Evolutionary conservation across 805 yeast species (phyloP).

Genomic region (Candida silvicultrix): DNA sequence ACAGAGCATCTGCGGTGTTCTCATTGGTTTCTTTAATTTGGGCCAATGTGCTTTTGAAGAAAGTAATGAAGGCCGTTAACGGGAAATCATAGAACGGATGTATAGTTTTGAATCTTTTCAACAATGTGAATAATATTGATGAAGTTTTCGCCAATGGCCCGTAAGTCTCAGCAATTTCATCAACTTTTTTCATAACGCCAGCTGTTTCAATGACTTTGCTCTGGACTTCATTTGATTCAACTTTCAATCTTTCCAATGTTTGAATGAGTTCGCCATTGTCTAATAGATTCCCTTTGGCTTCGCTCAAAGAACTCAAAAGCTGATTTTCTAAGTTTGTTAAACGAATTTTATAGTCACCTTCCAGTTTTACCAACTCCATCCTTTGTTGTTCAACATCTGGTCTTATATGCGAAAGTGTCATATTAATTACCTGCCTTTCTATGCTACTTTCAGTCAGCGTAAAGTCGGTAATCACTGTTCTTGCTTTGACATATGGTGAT

Average conservation of each 20-base stretch:
- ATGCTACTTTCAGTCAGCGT: conserved; percentile 64
- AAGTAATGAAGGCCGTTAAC: conserved; percentile 33
- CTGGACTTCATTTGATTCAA: conserved; percentile 50
- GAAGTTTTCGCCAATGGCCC: conserved; percentile 50
- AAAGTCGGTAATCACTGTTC: conserved; percentile 64
- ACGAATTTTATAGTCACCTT: conserved; percentile 51
- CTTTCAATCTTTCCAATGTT: conserved; percentile 59
- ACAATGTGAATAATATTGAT: conserved; percentile 40
- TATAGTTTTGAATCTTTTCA: conserved; percentile 36
- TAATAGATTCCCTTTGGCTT: conserved; percentile 53
- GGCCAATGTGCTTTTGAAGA: conserved; percentile 28
- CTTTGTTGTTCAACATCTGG: conserved; percentile 67
- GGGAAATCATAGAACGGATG: conserved; percentile 57
- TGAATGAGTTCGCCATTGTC: conserved; percentile 58
- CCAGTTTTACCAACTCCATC: conserved; percentile 43
- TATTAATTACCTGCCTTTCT: conserved; percentile 54
- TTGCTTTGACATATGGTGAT: conserved; percentile 50
- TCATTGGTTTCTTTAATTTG: background rate
- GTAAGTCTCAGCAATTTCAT: conserved; percentile 39
- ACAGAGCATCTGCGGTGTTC: background rate
- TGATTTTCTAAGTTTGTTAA: conserved; percentile 52
- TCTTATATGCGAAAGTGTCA: conserved; percentile 43
- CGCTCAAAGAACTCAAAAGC: conserved; percentile 51
- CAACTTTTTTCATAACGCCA: conserved; percentile 48
- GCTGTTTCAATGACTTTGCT: conserved; percentile 48